Evolutionary conservation across 2,329 filamentous ascomycete species (phyloP), one percentile per base, ranked within the genome.

Genomic region (Apiospora sp.): DNA sequence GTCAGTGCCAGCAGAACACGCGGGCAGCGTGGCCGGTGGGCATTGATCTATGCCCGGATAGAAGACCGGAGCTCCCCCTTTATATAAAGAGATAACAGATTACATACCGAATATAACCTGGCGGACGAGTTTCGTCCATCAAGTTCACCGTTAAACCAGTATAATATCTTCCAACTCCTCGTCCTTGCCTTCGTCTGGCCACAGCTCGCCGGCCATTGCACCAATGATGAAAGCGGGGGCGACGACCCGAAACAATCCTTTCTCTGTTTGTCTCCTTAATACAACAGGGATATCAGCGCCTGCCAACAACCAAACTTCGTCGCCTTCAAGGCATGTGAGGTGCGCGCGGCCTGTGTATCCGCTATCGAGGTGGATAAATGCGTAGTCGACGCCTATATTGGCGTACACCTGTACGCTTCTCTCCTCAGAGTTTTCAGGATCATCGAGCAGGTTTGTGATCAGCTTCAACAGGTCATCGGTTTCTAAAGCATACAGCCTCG

Each of bases 221-320:
- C 27, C 27, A 30, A 30, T 4, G 27, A 51, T 48, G 24, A 51
- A 34, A 0, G 43, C 43, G 14, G 24, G 24, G 5, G 46, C 68
- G 5, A 69, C 68, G 24, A 69, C 16, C 5, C 27, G 68, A 51
- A 49, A 69, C 1, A 8, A n/a, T 27, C 51, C 27, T 22, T 2
- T 6, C 3, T 69, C 46, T 6, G 7, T 46, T 4, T 49, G 19
- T 7, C 24, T 10, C 30, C 46, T 48, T 4, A 54, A 13, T 16
- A 69, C 44, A 5, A 69, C 14, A 3, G 46, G 68, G 2, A 41
- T 34, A n/a, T 51, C 68, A 8, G 24, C 44, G 14, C 68, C 46
- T 24, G 68, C 68, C 22, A 54, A 16, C 14, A 51, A 22, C 5
- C 22, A 69, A 7, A 69, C 68, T n/a, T 22, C n/a, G 67, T 69